Percentiles rank a stretch among this genome's conserved stretches.
Evolutionary conservation across 352 stramenopile species (phyloP).

Genomic region (Phytopythium oedochilum): DNA sequence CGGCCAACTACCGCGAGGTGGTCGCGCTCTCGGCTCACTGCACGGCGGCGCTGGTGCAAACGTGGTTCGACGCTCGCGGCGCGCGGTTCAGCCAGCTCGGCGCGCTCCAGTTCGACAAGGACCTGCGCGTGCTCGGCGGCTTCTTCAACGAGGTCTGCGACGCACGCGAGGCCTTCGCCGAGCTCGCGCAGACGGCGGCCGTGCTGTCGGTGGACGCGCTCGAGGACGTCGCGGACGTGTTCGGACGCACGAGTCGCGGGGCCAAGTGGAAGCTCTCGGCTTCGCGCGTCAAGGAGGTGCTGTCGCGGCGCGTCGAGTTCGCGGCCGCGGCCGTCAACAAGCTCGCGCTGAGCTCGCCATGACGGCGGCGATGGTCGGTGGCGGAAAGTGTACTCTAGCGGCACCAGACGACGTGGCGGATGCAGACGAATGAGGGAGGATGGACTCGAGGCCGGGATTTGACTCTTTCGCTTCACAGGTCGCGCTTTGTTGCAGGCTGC

Average conservation of each 20-base stretch:
- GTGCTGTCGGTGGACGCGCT: conserved; percentile 74
- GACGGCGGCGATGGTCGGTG: background rate
- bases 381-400: background rate
- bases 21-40: conserved; percentile 36
- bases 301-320: conserved; percentile 79
- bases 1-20: conserved; percentile 50
- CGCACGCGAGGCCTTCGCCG: conserved; percentile 49
- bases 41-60: conserved; percentile 51
- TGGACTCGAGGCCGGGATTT: too few relatives aligned
- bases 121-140: conserved; percentile 61
- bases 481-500: too few relatives aligned
- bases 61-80: conserved; percentile 52
- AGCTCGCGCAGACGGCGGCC: conserved; percentile 57
- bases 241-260: conserved; percentile 56
- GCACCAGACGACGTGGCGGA: background rate
- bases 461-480: too few relatives aligned
- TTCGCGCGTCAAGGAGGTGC: conserved; percentile 66
- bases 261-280: conserved; percentile 63
- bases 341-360: conserved; percentile 31
- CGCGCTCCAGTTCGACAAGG: conserved; percentile 84
- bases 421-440: too few relatives aligned
- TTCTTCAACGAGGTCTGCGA: conserved; percentile 60
- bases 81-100: conserved; percentile 77
- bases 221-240: conserved; percentile 73
- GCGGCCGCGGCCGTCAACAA: conserved; percentile 58